Evolutionary conservation across 352 stramenopile genomes (phyloP).

Genomic region (Globisporangium rhizosaccharum): DNA sequence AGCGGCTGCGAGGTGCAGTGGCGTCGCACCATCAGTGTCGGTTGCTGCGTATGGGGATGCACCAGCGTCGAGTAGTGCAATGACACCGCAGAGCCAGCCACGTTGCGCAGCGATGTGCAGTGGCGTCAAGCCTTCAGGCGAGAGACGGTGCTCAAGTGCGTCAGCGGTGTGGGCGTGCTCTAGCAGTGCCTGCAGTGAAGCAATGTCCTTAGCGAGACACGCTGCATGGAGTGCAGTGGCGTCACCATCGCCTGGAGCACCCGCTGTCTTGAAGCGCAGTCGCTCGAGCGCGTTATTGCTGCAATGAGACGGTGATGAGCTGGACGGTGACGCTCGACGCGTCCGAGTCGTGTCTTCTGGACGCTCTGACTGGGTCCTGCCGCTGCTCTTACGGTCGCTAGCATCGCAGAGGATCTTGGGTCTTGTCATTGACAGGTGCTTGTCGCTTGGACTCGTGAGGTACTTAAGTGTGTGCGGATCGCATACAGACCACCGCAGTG

Average conservation of each 20-base stretch:
- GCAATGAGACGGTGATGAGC: background rate
- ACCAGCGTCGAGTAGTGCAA: slow-evolving; percentile 19
- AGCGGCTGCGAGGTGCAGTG: slow-evolving; percentile 23
- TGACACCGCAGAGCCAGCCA: slow-evolving; percentile 22
- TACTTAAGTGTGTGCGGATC: slow-evolving; percentile 26
- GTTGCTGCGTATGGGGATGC: slow-evolving; percentile 19
- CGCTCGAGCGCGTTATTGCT: too few relatives aligned
- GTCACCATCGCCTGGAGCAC: too few relatives aligned
- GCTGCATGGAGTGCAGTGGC: too few relatives aligned
- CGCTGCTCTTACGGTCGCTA: slow-evolving; percentile 8
- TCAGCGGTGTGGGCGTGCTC: background rate
- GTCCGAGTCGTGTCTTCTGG: background rate
- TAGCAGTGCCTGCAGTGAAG: background rate
- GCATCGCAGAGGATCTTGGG: slow-evolving; percentile 1
- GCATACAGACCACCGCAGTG: slow-evolving; percentile 11
- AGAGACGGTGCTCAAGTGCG: background rate
- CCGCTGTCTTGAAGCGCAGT: too few relatives aligned
- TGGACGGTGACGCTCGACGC: background rate
- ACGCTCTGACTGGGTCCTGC: slow-evolving; percentile 8
- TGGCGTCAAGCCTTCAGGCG: slow-evolving; percentile 18
- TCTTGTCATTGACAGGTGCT: background rate
- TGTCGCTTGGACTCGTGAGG: slow-evolving; percentile 3
- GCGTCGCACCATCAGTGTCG: slow-evolving; percentile 7
- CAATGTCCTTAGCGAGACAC: too few relatives aligned
- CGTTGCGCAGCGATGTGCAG: slow-evolving; percentile 23